A percentile compares a stretch with the other conserved stretches of the same genome.
These are phyloP conservation scores for Phoenix roebelenii DNA, from an alignment of 176 grass and related monocot species.

Conservation along the genomic window DNA sequence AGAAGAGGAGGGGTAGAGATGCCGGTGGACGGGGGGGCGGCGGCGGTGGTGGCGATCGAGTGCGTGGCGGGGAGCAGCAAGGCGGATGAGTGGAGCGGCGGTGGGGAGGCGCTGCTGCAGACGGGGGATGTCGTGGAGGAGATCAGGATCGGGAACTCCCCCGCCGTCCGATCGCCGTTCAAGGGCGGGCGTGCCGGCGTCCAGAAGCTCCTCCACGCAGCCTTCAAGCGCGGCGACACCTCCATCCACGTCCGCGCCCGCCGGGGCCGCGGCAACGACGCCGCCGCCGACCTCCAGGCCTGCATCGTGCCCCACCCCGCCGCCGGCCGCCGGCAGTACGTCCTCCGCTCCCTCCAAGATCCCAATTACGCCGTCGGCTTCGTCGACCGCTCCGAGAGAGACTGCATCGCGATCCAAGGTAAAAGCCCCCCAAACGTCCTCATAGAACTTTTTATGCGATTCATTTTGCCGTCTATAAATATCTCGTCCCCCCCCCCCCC, in stretches of 20 bases:
- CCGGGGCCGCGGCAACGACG: background rate
- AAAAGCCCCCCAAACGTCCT: no score
- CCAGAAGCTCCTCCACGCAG: conserved; percentile 46
- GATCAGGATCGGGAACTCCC: background rate
- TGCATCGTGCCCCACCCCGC: conserved; percentile 22
- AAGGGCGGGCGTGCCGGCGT: conserved; percentile 20
- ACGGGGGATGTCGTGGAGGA: conserved; percentile 15
- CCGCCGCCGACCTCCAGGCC: conserved; percentile 22
- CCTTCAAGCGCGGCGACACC: conserved; percentile 47
- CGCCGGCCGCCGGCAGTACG: background rate
- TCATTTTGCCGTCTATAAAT: no score
- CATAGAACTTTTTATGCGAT: no score
- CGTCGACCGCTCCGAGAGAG: background rate
- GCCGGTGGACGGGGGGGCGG: no score
- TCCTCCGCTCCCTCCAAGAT: no score
- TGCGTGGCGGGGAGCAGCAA: conserved; percentile 10
- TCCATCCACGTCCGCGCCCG: conserved; percentile 11
- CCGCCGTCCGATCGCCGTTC: conserved; percentile 1
- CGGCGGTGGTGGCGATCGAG: conserved; percentile 43
- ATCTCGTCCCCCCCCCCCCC: no score
- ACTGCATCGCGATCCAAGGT: no score
- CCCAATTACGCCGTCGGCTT: conserved; percentile 1
- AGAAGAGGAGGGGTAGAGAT: no score
- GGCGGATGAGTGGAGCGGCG: conserved; percentile 19
- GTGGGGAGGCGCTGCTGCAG: conserved; percentile 9